Evolutionary conservation across 2,329 filamentous ascomycete species (phyloP).

Genomic region (Fusarium chlamydosporum): DNA sequence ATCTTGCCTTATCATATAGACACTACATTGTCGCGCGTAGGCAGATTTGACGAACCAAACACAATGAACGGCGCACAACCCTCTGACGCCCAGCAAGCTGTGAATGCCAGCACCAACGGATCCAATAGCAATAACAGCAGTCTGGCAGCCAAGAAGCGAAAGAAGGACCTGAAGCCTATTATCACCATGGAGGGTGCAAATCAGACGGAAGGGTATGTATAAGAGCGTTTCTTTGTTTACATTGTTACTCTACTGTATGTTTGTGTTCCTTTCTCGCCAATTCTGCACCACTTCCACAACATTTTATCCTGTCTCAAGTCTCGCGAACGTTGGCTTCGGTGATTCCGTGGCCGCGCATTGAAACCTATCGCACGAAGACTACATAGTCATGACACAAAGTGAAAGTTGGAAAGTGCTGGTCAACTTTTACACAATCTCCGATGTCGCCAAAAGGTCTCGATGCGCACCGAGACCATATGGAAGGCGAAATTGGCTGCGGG

Average conservation of each 20-base stretch:
- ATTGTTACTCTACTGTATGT: background rate
- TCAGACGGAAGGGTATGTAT: slow-evolving; percentile 56
- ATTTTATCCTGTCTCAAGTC: background rate
- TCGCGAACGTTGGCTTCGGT: background rate
- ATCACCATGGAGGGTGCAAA: slow-evolving; percentile 75
- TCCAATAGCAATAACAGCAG: slow-evolving; percentile 48
- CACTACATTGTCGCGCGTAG: slow-evolving; percentile 18
- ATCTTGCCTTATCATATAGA: slow-evolving; percentile 3
- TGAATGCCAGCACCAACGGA: slow-evolving; percentile 51
- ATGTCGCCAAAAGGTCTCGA: slow-evolving; percentile 12
- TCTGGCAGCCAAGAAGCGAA: slow-evolving; percentile 74
- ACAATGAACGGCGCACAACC: slow-evolving; percentile 52
- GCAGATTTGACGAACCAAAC: slow-evolving; percentile 25
- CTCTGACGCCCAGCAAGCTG: slow-evolving; percentile 53
- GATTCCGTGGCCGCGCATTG: slow-evolving; percentile 3
- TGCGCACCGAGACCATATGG: slow-evolving; percentile 15
- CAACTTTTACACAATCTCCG: slow-evolving; percentile 11
- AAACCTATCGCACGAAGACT: slow-evolving; percentile 2
- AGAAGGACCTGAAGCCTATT: slow-evolving; percentile 83
- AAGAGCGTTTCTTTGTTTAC: slow-evolving; percentile 9
- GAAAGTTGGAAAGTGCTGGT: slow-evolving; percentile 5
- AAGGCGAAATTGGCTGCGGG: slow-evolving; percentile 8
- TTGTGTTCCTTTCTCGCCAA: background rate
- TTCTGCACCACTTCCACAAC: background rate
- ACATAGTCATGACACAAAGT: slow-evolving; percentile 3